phyloP scores from a whole-genome alignment of 2,329 filamentous ascomycete species.

The Ophiostoma australiae region DNA sequence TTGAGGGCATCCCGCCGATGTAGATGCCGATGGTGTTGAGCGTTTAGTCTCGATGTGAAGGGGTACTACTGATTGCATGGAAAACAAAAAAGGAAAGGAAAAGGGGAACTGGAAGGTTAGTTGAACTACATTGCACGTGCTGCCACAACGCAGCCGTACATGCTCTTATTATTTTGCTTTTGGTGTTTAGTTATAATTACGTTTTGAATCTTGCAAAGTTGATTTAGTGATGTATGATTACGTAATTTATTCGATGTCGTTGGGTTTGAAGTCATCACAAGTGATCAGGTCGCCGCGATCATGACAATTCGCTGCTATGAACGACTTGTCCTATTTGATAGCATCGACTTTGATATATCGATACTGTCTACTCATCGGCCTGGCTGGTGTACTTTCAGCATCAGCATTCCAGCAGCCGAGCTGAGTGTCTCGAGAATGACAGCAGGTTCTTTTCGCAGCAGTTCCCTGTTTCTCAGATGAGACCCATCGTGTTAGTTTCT shows the following conservation, averaged over 20 bases:
- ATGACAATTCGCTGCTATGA: no score
- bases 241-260: no score
- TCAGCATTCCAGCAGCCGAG: not conserved
- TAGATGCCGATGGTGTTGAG: constrained; percentile 28
- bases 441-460: not conserved
- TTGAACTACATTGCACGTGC: not conserved
- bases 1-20: constrained; percentile 71
- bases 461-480: not conserved
- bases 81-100: constrained; percentile 16
- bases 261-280: no score
- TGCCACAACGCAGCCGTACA: constrained; percentile 5
- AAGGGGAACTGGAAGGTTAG: constrained; percentile 1
- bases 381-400: not conserved
- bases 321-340: no score
- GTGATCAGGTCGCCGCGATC: no score
- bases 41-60: not conserved
- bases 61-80: not conserved
- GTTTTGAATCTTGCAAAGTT: not conserved
- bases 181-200: not conserved
- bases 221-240: no score
- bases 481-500: not conserved
- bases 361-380: not conserved
- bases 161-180: not conserved
- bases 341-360: no score
- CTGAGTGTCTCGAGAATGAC: constrained; percentile 6